phyloP scores from a whole-genome alignment of 768 basidiomycete species.

The Trametes gibbosa region DNA sequence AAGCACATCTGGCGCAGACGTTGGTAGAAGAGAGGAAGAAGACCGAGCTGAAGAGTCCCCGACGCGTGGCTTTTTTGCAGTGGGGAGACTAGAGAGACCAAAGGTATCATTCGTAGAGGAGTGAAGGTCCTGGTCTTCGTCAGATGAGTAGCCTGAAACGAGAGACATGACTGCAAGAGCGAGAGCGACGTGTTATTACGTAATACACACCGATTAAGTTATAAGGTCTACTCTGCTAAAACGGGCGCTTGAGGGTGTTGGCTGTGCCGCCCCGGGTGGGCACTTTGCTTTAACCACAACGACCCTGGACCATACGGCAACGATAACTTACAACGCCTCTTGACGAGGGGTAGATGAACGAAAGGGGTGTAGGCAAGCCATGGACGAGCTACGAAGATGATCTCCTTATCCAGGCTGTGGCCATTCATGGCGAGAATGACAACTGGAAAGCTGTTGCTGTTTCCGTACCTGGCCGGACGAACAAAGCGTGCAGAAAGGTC shows the following conservation, averaged over 20 bases:
- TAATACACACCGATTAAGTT: slow-evolving; percentile 15
- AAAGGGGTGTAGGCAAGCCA: slow-evolving; percentile 44
- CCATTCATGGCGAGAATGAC: slow-evolving; percentile 54
- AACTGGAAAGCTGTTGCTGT: slow-evolving; percentile 77
- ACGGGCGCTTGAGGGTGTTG: too few species aligned
- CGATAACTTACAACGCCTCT: background rate
- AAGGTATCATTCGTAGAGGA: slow-evolving; percentile 58
- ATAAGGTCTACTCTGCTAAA: slow-evolving; percentile 6
- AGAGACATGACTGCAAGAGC: slow-evolving; percentile 50
- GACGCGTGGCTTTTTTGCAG: slow-evolving; percentile 55
- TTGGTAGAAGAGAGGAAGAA: slow-evolving; percentile 28
- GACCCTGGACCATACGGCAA: background rate
- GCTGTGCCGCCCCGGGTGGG: too few species aligned
- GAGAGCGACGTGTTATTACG: slow-evolving; percentile 20
- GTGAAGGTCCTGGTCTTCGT: slow-evolving; percentile 52
- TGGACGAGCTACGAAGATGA: slow-evolving; percentile 60
- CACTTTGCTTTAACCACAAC: background rate
- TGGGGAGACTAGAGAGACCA: slow-evolving; percentile 55
- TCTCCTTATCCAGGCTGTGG: slow-evolving; percentile 63
- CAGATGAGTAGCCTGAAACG: slow-evolving; percentile 66
- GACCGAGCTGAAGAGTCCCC: slow-evolving; percentile 31
- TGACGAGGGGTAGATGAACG: slow-evolving; percentile 32
- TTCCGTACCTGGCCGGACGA: slow-evolving; percentile 69
- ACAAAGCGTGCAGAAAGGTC: slow-evolving; percentile 88
- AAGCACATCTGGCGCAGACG: slow-evolving; percentile 87